phyloP scores from a whole-genome alignment of 352 stramenopile genomes.

The Phytophthora idaei region DNA sequence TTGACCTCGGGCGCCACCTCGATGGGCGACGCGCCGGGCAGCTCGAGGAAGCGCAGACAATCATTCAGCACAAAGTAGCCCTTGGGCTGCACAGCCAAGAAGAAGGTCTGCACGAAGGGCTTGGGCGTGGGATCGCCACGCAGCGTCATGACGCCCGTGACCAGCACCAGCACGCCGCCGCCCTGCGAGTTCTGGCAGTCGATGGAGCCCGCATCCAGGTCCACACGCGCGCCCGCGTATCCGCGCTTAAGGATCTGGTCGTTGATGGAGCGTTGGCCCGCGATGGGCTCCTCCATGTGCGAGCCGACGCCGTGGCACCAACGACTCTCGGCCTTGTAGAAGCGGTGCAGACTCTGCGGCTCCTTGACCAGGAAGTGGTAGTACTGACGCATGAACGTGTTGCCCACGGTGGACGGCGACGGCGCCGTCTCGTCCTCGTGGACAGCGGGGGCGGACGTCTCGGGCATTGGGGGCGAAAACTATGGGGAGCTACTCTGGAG shows the following conservation, averaged over 20 bases:
- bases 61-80: conserved; percentile 91
- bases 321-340: conserved; percentile 87
- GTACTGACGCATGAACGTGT: conserved; percentile 91
- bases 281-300: conserved; percentile 81
- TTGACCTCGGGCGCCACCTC: conserved; percentile 20
- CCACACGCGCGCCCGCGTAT: conserved; percentile 78
- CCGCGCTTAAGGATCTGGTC: conserved; percentile 82
- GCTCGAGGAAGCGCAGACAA: conserved; percentile 84
- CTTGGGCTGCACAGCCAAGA: conserved; percentile 86
- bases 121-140: conserved; percentile 50
- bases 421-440: conserved; percentile 46
- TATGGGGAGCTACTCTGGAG: conserved; percentile 16
- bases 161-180: conserved; percentile 81
- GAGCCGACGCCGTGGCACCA: conserved; percentile 85
- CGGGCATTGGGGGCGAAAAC: conserved; percentile 40
- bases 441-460: conserved; percentile 38
- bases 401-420: conserved; percentile 75
- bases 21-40: conserved; percentile 35
- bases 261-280: conserved; percentile 82
- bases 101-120: conserved; percentile 90
- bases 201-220: conserved; percentile 84
- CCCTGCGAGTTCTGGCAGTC: conserved; percentile 81
- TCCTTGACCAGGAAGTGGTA: conserved; percentile 89
- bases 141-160: conserved; percentile 89
- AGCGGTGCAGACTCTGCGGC: conserved; percentile 84